phyloP scores from a whole-genome alignment of 2,329 filamentous ascomycete genomes.

The Neonectria coccinea region DNA sequence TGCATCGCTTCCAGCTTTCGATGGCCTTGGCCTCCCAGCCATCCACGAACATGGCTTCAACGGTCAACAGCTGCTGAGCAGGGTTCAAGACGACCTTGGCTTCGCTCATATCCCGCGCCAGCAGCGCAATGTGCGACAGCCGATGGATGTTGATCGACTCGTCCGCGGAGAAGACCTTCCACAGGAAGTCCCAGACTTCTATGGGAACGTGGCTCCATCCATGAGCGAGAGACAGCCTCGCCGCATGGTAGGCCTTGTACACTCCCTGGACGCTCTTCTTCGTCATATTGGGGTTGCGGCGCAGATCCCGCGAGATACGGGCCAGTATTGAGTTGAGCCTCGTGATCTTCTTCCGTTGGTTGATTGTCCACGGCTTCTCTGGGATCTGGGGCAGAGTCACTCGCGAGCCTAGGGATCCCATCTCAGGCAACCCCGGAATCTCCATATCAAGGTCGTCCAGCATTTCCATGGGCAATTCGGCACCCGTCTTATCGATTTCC shows the following conservation, averaged over 20 bases:
- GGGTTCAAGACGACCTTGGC: conserved; percentile 66
- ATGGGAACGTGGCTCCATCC: conserved; percentile 67
- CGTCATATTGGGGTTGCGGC: conserved; percentile 45
- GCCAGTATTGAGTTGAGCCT: conserved; percentile 51
- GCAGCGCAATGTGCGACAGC: conserved; percentile 69
- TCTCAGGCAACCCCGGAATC: conserved; percentile 43
- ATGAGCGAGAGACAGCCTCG: conserved; percentile 57
- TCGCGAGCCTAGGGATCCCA: conserved; percentile 43
- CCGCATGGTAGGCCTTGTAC: conserved; percentile 64
- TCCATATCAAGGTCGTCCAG: conserved; percentile 49
- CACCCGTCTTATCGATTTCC: conserved; percentile 49
- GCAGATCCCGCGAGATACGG: conserved; percentile 45
- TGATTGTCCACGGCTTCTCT: conserved; percentile 51
- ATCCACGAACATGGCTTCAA: conserved; percentile 75
- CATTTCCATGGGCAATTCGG: conserved; percentile 49
- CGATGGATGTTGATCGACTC: conserved; percentile 64
- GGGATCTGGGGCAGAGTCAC: conserved; percentile 50
- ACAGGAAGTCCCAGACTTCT: conserved; percentile 73
- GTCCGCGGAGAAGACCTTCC: conserved; percentile 69
- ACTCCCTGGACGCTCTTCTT: conserved; percentile 53
- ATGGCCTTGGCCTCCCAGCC: conserved; percentile 71
- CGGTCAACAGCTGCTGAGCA: conserved; percentile 72
- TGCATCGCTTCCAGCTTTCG: conserved; percentile 71
- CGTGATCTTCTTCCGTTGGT: conserved; percentile 54
- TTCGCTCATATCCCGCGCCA: conserved; percentile 75